Evolutionary conservation across 805 yeast genomes (phyloP).

Genomic region (Candida manassasensis): DNA sequence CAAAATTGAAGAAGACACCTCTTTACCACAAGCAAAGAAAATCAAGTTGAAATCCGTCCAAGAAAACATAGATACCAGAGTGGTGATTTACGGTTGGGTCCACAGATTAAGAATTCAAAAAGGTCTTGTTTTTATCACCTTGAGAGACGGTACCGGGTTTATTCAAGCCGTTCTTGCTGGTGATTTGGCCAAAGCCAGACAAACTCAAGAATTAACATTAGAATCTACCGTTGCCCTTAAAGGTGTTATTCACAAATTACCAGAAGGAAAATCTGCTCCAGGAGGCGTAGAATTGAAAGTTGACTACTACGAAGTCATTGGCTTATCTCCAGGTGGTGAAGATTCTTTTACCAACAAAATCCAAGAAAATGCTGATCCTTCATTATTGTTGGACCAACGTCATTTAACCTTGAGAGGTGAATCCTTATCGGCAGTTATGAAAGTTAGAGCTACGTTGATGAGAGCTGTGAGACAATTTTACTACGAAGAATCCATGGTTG

Average conservation of each 20-base stretch:
- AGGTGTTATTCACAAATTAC: slow-evolving; percentile 78
- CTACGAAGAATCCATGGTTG: slow-evolving; percentile 68
- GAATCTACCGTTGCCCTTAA: slow-evolving; percentile 79
- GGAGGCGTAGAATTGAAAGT: slow-evolving; percentile 93
- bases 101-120: slow-evolving; percentile 92
- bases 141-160: slow-evolving; percentile 94
- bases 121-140: slow-evolving; percentile 82
- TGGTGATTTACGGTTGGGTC: slow-evolving; percentile 87
- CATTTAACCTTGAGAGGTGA: slow-evolving; percentile 97
- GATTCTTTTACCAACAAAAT: slow-evolving; percentile 93
- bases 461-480: slow-evolving; percentile 72
- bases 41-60: slow-evolving; percentile 60
- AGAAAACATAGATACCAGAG: slow-evolving; percentile 61
- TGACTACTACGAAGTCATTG: slow-evolving; percentile 84
- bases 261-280: slow-evolving; percentile 96
- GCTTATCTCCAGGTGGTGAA: slow-evolving; percentile 94
- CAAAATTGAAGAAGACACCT: slow-evolving; percentile 64
- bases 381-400: slow-evolving; percentile 87
- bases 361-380: slow-evolving; percentile 91
- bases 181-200: slow-evolving; percentile 86
- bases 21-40: slow-evolving; percentile 64
- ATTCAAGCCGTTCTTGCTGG: slow-evolving; percentile 86
- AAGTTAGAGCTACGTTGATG: slow-evolving; percentile 82
- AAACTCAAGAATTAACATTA: slow-evolving; percentile 77
- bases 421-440: slow-evolving; percentile 85